Conservation (phyloP, 768 basidiomycete genomes). For the Phylloporus arenicola region DNA sequence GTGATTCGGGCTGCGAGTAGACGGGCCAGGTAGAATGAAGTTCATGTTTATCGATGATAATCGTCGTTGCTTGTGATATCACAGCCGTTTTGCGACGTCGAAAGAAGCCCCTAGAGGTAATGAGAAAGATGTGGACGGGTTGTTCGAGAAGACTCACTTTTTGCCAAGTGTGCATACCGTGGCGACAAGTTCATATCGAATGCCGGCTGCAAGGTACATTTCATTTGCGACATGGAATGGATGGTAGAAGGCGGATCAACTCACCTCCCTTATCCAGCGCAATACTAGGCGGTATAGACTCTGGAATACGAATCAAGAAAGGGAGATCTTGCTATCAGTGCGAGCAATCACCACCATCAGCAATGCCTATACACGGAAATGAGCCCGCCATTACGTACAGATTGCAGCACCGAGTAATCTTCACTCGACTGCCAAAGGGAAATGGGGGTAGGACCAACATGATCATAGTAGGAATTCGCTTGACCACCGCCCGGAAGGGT, state of each 20-base stretch:
- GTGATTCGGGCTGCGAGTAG: slow-evolving; percentile 72
- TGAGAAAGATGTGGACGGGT: neutral
- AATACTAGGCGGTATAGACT: slow-evolving; percentile 84
- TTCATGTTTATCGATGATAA: slow-evolving; percentile 91
- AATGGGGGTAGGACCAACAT: slow-evolving; percentile 75
- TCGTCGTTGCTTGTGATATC: slow-evolving; percentile 58
- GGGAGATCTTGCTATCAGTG: slow-evolving; percentile 71
- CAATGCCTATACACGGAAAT: neutral
- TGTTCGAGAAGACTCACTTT: slow-evolving; percentile 43
- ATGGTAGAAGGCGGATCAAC: slow-evolving; percentile 10
- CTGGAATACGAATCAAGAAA: slow-evolving; percentile 88
- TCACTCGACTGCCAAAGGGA: slow-evolving; percentile 78
- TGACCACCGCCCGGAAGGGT: slow-evolving; percentile 66
- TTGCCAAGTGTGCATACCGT: slow-evolving; percentile 84
- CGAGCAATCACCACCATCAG: slow-evolving; percentile 4
- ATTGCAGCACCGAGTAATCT: slow-evolving; percentile 63
- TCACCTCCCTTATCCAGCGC: slow-evolving; percentile 71
- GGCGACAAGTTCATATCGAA: slow-evolving; percentile 87
- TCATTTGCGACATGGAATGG: neutral
- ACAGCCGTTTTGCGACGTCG: slow-evolving; percentile 73
- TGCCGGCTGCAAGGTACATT: slow-evolving; percentile 53
- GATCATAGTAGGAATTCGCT: slow-evolving; percentile 70
- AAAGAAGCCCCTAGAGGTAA: slow-evolving; percentile 54
- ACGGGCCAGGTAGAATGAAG: slow-evolving; percentile 92
- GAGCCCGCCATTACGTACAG: slow-evolving; percentile 41